Evolutionary conservation across 139 green algal species (phyloP), one percentile per base, ranked within the genome.

Genomic region (Astrephomene gubernaculifera): DNA sequence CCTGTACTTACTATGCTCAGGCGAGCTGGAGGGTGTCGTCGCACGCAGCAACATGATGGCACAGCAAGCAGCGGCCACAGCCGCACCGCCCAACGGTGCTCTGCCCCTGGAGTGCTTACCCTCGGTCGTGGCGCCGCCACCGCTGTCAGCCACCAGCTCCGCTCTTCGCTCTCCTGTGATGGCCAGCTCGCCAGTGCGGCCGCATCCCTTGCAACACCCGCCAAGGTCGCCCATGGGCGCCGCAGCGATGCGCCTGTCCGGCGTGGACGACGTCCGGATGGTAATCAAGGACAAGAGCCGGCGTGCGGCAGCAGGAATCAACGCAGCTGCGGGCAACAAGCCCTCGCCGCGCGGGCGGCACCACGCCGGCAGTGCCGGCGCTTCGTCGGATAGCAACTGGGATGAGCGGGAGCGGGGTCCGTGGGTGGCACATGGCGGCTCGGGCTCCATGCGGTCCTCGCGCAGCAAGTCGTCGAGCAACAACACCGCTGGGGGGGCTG

Each of bases 11-110:
- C 24, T 49, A 2, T 72, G 22, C 38, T 38, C 72, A 81, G 72
- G 87, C 36, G 89, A 92, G 85, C 85, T 94, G 71, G 91, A 94
- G 83, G 72, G 81, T 25, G 81, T 87, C 27, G 36, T 92, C 2
- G 70, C 86, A 72, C 81, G 84, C 38, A 63, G 43, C 74, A 83
- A 67, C 43, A 14, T 52, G 29, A 49, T 74, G 43, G 64, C 68
- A 0, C 45, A 53, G 24, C 35, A 27, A 0, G 70, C 70, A 9
- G 82, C 52, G 0, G 71, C 36, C 38, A 65, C 73, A 45, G 29
- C 71, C 45, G 44, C 68, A 35, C 10, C 6, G 33, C 36, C 12
- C 65, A 80, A 45, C 9, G 45, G 38, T 21, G 17, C 41, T 35
- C 24, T 53, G 29, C 27, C 54, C 27, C 39, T 79, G 25, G 65